Percentiles rank a stretch among this genome's conserved stretches.
Evolutionary conservation across 2,329 filamentous ascomycete species (phyloP).

Genomic region (Colletotrichum sp.): DNA sequence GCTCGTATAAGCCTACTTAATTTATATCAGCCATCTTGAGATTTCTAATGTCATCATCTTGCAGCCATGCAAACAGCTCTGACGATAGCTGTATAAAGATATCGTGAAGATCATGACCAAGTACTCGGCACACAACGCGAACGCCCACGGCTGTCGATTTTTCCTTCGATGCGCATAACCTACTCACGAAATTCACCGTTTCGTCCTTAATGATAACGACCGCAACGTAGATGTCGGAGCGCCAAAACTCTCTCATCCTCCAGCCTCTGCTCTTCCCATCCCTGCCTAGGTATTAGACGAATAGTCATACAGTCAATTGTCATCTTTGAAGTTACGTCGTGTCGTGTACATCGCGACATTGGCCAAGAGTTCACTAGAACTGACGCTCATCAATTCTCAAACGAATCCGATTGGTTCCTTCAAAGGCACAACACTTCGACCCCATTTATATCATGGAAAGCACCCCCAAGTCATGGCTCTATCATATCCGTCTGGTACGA

Average conservation of each 20-base stretch:
- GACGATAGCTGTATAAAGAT: neutral
- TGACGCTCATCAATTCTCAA: too few species aligned
- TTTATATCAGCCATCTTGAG: too few species aligned
- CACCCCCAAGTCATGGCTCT: neutral
- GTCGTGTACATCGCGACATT: neutral
- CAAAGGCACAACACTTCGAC: neutral
- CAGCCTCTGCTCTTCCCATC: neutral
- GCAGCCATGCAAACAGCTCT: too few species aligned
- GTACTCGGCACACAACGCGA: neutral
- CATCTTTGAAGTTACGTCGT: neutral
- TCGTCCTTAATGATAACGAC: too few species aligned
- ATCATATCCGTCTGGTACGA: neutral
- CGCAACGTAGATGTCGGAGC: neutral
- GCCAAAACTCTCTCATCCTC: fast-evolving
- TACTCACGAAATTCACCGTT: too few species aligned
- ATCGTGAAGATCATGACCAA: neutral
- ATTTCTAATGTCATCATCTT: too few species aligned
- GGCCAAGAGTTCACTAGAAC: neutral
- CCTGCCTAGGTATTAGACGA: neutral
- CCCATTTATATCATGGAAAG: neutral
- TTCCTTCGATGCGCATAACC: neutral
- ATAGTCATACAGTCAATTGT: neutral
- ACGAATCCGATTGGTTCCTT: neutral
- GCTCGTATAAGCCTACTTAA: too few species aligned
- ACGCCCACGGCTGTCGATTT: too few species aligned